phyloP scores from a whole-genome alignment of 2,329 filamentous ascomycete species.

The Dactylellina leptospora region DNA sequence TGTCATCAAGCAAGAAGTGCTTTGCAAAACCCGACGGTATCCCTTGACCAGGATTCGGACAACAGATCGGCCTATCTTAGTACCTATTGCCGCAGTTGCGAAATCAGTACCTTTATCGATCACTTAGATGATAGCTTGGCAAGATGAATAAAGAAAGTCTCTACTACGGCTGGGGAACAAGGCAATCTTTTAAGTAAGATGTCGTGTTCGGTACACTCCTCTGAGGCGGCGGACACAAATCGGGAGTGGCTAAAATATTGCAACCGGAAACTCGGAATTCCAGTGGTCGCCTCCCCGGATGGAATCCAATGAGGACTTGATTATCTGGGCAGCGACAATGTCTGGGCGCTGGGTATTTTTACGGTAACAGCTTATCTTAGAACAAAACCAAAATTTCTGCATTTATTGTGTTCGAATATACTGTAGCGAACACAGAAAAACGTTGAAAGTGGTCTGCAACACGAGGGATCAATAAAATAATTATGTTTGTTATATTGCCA shows the following conservation, averaged over 20 bases:
- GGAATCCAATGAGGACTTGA: too few relatives aligned
- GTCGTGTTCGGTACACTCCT: too few relatives aligned
- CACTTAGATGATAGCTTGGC: neutral
- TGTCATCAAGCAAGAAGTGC: slow-evolving; percentile 71
- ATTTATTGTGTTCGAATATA: neutral
- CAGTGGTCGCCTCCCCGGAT: too few relatives aligned
- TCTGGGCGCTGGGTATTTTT: too few relatives aligned
- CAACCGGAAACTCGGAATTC: too few relatives aligned
- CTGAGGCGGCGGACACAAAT: too few relatives aligned
- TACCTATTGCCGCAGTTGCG: slow-evolving; percentile 46
- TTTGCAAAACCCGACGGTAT: slow-evolving; percentile 60
- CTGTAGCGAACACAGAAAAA: neutral
- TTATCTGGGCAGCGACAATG: too few relatives aligned
- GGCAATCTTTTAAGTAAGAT: too few relatives aligned
- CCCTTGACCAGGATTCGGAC: slow-evolving; percentile 52
- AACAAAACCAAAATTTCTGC: neutral
- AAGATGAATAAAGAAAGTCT: neutral
- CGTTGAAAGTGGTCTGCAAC: neutral
- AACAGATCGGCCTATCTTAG: slow-evolving; percentile 16
- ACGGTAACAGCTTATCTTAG: too few relatives aligned
- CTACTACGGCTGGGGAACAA: too few relatives aligned
- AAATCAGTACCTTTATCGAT: slow-evolving; percentile 1
- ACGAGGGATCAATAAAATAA: too few relatives aligned
- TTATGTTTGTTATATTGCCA: slow-evolving; percentile 9
- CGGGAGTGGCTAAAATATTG: too few relatives aligned